Conservation (phyloP, 139 green algal species). For the Picochlorum costavermella region DNA sequence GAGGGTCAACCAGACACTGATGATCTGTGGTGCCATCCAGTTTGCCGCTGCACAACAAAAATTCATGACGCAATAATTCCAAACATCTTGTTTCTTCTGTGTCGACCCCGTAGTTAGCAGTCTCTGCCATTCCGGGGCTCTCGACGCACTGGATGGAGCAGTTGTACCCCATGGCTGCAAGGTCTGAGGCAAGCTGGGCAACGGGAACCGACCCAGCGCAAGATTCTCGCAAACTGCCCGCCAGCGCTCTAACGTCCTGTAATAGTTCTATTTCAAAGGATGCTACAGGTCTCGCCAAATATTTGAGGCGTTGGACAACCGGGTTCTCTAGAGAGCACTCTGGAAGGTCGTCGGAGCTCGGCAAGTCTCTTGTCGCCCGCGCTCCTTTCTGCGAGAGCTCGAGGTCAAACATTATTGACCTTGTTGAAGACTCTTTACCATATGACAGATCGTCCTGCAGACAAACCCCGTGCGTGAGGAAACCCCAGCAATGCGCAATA, state of each 20-base stretch:
- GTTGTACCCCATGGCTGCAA: constrained; percentile 17
- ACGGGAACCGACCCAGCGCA: constrained; percentile 14
- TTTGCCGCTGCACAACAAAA: constrained; percentile 17
- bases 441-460: constrained; percentile 5
- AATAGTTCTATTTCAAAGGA: constrained; percentile 31
- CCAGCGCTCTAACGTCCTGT: constrained; percentile 19
- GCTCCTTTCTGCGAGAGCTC: constrained; percentile 14
- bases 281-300: constrained; percentile 22
- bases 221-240: neutral
- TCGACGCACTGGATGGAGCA: constrained; percentile 5
- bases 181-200: constrained; percentile 10
- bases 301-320: constrained; percentile 20
- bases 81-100: constrained; percentile 18
- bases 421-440: constrained; percentile 25
- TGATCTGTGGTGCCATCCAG: constrained; percentile 17
- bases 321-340: constrained; percentile 3
- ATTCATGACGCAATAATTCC: constrained; percentile 27
- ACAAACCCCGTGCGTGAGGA: neutral
- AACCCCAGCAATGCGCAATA: too few species aligned
- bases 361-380: neutral
- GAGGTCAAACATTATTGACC: constrained; percentile 29
- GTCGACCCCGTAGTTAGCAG: neutral
- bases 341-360: neutral
- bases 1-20: constrained; percentile 30
- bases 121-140: neutral